Conservation (phyloP, 2,329 filamentous ascomycete genomes). For the Cladosporium sp. region DNA sequence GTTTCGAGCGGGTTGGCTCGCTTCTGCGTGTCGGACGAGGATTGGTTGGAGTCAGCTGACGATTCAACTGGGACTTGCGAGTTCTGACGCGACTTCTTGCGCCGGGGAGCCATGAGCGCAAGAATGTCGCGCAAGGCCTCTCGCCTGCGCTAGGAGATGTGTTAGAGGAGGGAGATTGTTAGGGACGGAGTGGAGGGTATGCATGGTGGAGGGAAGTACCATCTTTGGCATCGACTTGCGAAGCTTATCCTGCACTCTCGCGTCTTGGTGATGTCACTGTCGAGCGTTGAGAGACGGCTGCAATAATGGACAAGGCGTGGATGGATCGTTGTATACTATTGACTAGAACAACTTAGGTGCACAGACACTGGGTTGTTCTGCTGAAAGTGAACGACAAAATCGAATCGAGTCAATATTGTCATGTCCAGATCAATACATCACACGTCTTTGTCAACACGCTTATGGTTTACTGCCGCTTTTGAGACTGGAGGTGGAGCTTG, state of each 20-base stretch:
- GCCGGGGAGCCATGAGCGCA: conserved; percentile 9
- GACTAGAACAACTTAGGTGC: no score
- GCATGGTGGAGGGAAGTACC: background rate
- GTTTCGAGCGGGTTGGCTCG: background rate
- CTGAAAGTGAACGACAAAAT: no score
- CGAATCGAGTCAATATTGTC: no score
- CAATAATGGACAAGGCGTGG: no score
- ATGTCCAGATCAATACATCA: no score
- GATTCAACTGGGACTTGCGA: background rate
- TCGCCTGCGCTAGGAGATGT: background rate
- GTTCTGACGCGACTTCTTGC: conserved; percentile 14
- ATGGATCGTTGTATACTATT: no score
- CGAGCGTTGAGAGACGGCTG: no score
- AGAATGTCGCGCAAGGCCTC: conserved; percentile 6
- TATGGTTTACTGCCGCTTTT: no score
- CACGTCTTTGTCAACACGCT: no score
- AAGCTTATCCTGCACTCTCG: background rate
- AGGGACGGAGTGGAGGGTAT: background rate
- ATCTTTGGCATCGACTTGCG: background rate
- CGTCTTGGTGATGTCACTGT: background rate
- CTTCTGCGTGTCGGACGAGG: conserved; percentile 11
- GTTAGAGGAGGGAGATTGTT: background rate
- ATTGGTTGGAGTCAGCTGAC: conserved; percentile 4
- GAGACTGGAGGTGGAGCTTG: no score
- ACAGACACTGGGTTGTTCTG: no score